Percentiles rank a stretch among this genome's conserved stretches.
These are phyloP conservation scores for Eremochloa ophiuroides DNA, from an alignment of 176 grass and related monocot genomes.

Conservation along the genomic window DNA sequence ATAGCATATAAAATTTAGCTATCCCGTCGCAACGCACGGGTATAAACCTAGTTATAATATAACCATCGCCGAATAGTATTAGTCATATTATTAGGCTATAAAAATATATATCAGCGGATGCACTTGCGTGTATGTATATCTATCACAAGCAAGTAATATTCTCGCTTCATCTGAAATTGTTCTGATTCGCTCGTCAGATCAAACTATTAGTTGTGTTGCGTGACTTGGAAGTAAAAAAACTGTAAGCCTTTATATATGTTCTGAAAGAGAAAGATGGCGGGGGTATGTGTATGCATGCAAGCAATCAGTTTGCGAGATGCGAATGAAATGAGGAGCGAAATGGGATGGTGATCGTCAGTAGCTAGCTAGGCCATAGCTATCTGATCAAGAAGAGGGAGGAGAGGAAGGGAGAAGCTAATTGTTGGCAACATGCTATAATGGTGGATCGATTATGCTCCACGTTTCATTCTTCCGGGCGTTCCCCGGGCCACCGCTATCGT, in stretches of 20 bases:
- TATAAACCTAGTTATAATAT: too few relatives aligned
- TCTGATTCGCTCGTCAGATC: not conserved
- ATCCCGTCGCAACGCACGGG: too few relatives aligned
- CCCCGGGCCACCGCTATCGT: too few relatives aligned
- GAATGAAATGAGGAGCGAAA: not conserved
- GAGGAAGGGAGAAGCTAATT: too few relatives aligned
- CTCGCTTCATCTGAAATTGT: not conserved
- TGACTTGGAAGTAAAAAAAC: not conserved
- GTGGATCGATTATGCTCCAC: not conserved
- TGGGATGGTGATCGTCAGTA: not conserved
- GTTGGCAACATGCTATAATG: too few relatives aligned
- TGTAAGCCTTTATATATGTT: not conserved
- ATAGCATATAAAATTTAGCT: too few relatives aligned
- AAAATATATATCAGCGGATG: not conserved
- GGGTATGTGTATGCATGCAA: too few relatives aligned
- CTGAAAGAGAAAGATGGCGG: too few relatives aligned
- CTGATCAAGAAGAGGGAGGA: not conserved
- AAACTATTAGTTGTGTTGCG: not conserved
- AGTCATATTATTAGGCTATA: not conserved
- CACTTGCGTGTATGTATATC: not conserved
- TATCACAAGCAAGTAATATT: not conserved
- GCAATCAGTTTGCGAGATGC: too few relatives aligned
- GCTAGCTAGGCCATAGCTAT: not conserved
- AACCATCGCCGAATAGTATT: too few relatives aligned
- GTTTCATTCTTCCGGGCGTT: too few relatives aligned